Base-by-base conservation (phyloP, 352 stramenopile species). In the Detonula confervacea region DNA sequence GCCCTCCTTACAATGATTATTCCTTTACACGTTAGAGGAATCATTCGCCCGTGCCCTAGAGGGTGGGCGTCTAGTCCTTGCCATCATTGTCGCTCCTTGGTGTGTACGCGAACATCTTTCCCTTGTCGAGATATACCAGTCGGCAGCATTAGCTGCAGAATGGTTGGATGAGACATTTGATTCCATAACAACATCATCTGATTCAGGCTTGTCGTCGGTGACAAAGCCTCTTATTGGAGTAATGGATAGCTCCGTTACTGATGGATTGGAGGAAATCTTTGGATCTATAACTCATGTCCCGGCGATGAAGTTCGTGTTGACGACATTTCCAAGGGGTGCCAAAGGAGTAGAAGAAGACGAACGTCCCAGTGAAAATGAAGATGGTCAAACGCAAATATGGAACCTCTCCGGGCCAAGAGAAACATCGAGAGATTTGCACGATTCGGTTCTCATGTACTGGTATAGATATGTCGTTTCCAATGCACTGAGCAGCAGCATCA, bases 391-490 rank as follows among this genome's bases (percentile, higher is more conserved):
- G 33, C 52, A 70, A 55, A 64, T 59, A 35, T 85, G 77, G 73
- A 68, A 86, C 51, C 83, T 77, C 33, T 65, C 83, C 33, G 62
- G 73, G 24, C 67, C 68, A 20, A 73, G n/a, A 67, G 63, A 76
- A 66, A 62, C 78, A 25, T 55, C 67, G 2, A 51, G 70, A 27
- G 66, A 86, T 72, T 47, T 86, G 3, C 77, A 60, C 51, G 73
- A 86, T 63, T 83, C 78, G 8, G 52, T 86, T n/a, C 35, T 86
- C 20, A 81, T 82, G 73, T 82, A 83, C 37, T 86, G 73, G 72
- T 80, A 83, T 56, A 72, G 73, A 64, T 74, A 69, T 46, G 62
- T 77, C 7, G 30, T 83, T 47, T 76, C 78, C 16, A 52, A 77
- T 54, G 47, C 39, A 30, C 37, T 69, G 18, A 25, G 14, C n/a